phyloP scores from a whole-genome alignment of 768 basidiomycete genomes.

The Hericium erinaceus region DNA sequence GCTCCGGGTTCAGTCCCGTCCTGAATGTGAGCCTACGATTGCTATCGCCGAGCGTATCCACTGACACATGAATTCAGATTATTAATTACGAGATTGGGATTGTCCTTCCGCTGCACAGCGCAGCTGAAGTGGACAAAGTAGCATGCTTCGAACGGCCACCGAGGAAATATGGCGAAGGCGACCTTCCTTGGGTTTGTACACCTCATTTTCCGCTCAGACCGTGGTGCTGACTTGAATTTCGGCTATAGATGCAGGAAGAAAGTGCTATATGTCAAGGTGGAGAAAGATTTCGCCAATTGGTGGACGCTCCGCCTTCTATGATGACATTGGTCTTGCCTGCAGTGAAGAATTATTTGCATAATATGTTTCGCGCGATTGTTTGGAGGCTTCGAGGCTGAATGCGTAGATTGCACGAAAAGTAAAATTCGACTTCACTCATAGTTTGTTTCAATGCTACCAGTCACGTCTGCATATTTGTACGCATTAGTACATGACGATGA shows the following conservation, averaged over 20 bases:
- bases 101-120: slow-evolving; percentile 57
- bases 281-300: too few relatives aligned
- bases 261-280: background rate
- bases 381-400: too few relatives aligned
- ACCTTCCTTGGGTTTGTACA: slow-evolving; percentile 71
- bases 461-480: too few relatives aligned
- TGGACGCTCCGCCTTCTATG: too few relatives aligned
- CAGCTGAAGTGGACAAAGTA: slow-evolving; percentile 43
- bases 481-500: too few relatives aligned
- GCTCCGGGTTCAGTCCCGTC: slow-evolving; percentile 59
- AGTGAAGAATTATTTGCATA: too few relatives aligned
- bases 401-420: too few relatives aligned
- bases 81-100: slow-evolving; percentile 85
- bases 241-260: slow-evolving; percentile 21
- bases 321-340: too few relatives aligned
- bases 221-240: background rate
- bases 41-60: background rate
- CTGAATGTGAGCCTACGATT: slow-evolving; percentile 49
- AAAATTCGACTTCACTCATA: too few relatives aligned
- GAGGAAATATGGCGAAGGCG: slow-evolving; percentile 52
- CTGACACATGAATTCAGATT: slow-evolving; percentile 33
- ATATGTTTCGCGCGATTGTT: too few relatives aligned
- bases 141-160: slow-evolving; percentile 79
- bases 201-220: background rate
- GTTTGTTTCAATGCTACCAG: too few relatives aligned